Conservation (phyloP, 371 early-diverging fungal species). For the Smittium mucronatum region DNA sequence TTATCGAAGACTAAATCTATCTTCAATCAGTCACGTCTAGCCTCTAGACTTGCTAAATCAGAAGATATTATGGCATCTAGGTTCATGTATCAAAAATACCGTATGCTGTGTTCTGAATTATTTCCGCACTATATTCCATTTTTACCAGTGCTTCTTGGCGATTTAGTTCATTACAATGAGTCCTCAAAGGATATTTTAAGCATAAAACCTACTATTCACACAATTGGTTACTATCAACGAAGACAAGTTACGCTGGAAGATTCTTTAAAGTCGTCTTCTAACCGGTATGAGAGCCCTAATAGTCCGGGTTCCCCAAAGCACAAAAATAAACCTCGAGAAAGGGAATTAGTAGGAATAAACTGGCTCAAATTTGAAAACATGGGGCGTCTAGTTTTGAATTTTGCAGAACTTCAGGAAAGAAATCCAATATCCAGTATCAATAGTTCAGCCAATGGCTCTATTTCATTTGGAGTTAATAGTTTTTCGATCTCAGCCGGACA, state of each 20-base stretch:
- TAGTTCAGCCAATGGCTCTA: not conserved
- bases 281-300: not conserved
- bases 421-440: not conserved
- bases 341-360: not conserved
- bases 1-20: not conserved
- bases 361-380: slow-evolving; percentile 6
- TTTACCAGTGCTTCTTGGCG: slow-evolving; percentile 2
- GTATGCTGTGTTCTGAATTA: not conserved
- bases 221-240: not conserved
- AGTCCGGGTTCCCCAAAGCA: not conserved
- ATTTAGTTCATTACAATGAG: slow-evolving; percentile 2
- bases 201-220: not conserved
- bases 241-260: not conserved
- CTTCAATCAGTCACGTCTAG: not conserved
- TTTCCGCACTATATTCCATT: slow-evolving; percentile 6
- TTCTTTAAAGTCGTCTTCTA: not conserved
- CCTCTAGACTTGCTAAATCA: not conserved
- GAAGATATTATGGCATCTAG: not conserved
- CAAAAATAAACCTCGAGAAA: not conserved
- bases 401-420: not conserved
- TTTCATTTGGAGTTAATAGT: not conserved
- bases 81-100: not conserved
- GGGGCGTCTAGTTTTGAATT: not conserved
- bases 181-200: not conserved
- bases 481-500: not conserved